Evolutionary conservation across 2,329 filamentous ascomycete genomes (phyloP), one percentile per base, ranked within the genome.

Genomic region (Pyrenochaeta sp.): DNA sequence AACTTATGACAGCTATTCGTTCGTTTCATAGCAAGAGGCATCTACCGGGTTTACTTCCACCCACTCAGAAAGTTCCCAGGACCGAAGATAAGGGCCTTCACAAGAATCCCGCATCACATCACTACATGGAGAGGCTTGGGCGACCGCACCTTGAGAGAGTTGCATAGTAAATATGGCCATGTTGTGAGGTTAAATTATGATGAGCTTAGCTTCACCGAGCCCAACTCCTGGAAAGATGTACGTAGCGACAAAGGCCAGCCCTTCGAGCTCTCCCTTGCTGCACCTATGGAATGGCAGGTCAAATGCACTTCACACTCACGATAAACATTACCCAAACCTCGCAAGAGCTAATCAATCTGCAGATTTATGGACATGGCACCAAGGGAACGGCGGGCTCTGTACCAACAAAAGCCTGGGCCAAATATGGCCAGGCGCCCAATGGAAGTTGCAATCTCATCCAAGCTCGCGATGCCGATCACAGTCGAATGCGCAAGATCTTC

Each of bases 21-120:
- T 47, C 63, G 62, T 27, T 65, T 62, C 42, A n/a, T 70, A 34
- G 43, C 39, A 10, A 64, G 59, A 51, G 70, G 56, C 25, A 65
- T 79, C 36, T 78, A 80, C 61, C 72, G 71, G 52, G 65, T 78
- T 8, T 25, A 43, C 25, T 25, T 44, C 24, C 42, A 44, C 42
- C 80, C 80, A 2, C 72, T 82, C 0, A 71, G 73, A 43, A 75
- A 74, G 43, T 81, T 77, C 45, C 81, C 81, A 9, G 82, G 81
- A 2, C 81, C 81, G 0, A 77, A 69, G 39, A 51, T 77, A 6
- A 59, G 67, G 53, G 75, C 76, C 8, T 71, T 73, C 22, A 74
- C 76, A 42, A 68, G 73, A n/a, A 56, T 80, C 10, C 76, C 77
- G 1, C 68, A 73, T 40, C 66, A 71, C 25, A 52, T 67, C n/a